Evolutionary conservation across 306 rosid species (phyloP), one percentile per base, ranked within the genome.

Genomic region (Begonia peltatifolia): DNA sequence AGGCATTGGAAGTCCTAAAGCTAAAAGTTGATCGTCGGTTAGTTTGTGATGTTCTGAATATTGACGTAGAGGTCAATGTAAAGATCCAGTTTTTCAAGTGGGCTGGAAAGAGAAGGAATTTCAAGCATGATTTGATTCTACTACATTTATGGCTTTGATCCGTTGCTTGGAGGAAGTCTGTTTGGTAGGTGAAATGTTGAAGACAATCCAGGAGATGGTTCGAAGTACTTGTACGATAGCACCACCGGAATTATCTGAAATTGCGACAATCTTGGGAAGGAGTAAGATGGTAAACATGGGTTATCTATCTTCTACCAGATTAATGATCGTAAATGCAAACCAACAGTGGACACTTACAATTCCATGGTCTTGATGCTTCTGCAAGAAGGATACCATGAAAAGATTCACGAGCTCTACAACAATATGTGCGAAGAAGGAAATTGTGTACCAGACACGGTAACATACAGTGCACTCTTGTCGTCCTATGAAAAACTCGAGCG

Each of bases 71-170:
- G 62, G 72, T 76, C 52, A 61, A 49, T 65, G 87, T 80, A 14
- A 89, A 85, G 70, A 71, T 76, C 57, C 93, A 82, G 60, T 89
- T 85, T 57, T 89, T 89, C 72, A 89, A 69, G 64, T 89, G 97
- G 97, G 90, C 82, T n/a, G n/a, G n/a, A n/a, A n/a, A n/a, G n/a
- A 89, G 80, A 67, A 76, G 80, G 74, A 72, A 68, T 59, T 89
- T 84, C 15, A 51, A 68, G 41, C 95, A 85, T n/a, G n/a, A n/a
- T n/a, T n/a, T 12, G 95, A 89, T 51, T 68, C 90, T 2, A 72
- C 76, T 6, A 82, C 85, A 0, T 80, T 74, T 63, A 70, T 85
- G 95, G 76, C 84, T 20, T 63, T 90, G 71, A 78, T 84, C 46
- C 83, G 57, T 43, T 80, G 87, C 74, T 71, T 90, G 80, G 83